A percentile compares a stretch with the other conserved stretches of the same genome.
Conservation (phyloP, 495 filamentous ascomycete genomes). For the Penicillium simplicissimum region DNA sequence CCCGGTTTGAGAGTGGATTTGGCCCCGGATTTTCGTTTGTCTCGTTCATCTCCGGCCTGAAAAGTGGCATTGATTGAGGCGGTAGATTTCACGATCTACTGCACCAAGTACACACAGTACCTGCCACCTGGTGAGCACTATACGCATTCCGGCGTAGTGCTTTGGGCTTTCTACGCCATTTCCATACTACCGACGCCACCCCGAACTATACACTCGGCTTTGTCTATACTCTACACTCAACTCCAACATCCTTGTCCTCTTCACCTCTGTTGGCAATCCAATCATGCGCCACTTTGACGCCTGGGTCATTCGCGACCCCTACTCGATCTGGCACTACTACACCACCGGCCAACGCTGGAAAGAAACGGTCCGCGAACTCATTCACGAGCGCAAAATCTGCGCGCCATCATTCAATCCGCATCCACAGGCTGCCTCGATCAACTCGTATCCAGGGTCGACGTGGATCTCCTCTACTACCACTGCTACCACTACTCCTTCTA, state of each 20-base stretch:
- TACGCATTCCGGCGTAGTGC: too few species aligned
- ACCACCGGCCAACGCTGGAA: conserved; percentile 43
- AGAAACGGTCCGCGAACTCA: conserved; percentile 42
- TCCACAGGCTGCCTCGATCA: not conserved
- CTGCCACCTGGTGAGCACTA: not conserved
- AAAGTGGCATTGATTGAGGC: not conserved
- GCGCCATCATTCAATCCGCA: conserved; percentile 18
- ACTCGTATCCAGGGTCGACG: conserved; percentile 1
- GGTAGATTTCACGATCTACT: not conserved
- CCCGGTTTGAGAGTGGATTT: conserved; percentile 15
- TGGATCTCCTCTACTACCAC: not conserved
- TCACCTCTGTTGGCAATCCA: too few species aligned
- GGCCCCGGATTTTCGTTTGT: conserved; percentile 6
- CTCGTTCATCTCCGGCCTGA: too few species aligned
- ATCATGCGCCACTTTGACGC: conserved; percentile 50
- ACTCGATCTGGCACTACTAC: conserved; percentile 50
- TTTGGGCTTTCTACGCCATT: not conserved
- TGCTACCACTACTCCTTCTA: not conserved
- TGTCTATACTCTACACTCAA: not conserved
- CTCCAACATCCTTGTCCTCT: not conserved
- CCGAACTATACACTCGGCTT: not conserved
- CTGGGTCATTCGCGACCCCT: conserved; percentile 49
- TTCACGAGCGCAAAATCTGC: conserved; percentile 45
- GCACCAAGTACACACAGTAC: not conserved
- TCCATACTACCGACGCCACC: not conserved